Evolutionary conservation across 2,329 filamentous ascomycete genomes (phyloP), one percentile per base, ranked within the genome.

Genomic region (Colletotrichum paranaense): DNA sequence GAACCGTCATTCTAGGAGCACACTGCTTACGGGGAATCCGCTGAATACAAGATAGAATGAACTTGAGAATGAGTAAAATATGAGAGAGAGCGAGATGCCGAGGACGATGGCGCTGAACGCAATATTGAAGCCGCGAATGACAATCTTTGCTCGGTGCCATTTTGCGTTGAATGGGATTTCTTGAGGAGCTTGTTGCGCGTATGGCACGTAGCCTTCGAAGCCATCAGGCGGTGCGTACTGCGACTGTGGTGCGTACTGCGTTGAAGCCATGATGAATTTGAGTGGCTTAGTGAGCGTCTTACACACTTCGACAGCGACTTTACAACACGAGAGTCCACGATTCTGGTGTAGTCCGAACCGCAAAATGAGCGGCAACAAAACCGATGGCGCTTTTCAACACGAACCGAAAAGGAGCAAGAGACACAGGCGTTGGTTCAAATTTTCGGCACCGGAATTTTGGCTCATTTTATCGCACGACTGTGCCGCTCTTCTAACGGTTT

Each of bases 91-190:
- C 9, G 72, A 62, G 11, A 77, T 55, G 30, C 59, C 68, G 24
- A 74, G 49, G 19, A 76, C 19, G 26, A 73, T 68, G 24, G 80
- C 75, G 72, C 78, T 75, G 52, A 76, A 72, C 68, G 80, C 32
- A 22, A 84, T 71, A 35, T 76, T 59, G 24, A 76, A 4, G 12
- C 63, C 74, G 30, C 83, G 82, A 14, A 84, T 73, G 5, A 72
- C 76, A 38, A 80, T 62, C 76, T 82, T 84, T 65, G 78, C 75
- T 11, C 77, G 74, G 58, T 78, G 76, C 80, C 80, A 81, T 5
- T 62, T 62, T 49, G 59, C 76, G 73, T 49, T 74, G 53, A 67
- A 76, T 11, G 49, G 62, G 7, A 58, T 58, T 49, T 56, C 16
- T 28, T 22, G 49, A 28, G n/a, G 42, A 8, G 5, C 26, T 28